These are phyloP conservation scores for Xylariaceae sp. DNA, from an alignment of 2,329 filamentous ascomycete species.

Conservation along the genomic window DNA sequence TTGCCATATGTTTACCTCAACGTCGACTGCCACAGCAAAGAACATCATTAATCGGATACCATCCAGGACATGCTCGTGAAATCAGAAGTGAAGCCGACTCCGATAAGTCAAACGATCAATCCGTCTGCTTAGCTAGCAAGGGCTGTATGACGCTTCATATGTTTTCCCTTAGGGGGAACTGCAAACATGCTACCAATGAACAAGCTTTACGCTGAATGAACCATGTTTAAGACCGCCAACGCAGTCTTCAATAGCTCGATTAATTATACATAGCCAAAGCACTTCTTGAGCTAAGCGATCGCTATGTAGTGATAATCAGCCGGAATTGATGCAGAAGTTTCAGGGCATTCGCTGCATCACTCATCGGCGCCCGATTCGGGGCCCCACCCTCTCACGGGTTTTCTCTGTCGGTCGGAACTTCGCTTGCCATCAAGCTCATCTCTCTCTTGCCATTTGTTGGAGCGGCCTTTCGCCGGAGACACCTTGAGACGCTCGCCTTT, in stretches of 20 bases:
- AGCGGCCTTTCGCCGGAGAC: slow-evolving; percentile 34
- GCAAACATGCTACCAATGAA: not conserved
- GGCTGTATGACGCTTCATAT: not conserved
- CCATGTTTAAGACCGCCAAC: not conserved
- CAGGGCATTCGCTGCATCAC: not conserved
- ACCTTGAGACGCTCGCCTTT: slow-evolving; percentile 36
- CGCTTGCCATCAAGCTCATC: slow-evolving; percentile 26
- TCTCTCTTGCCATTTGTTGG: slow-evolving; percentile 36
- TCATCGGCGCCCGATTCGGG: slow-evolving; percentile 8
- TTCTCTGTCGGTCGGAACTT: slow-evolving; percentile 7
- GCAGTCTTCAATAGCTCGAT: not conserved
- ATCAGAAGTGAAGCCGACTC: too few relatives aligned
- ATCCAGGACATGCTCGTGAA: too few relatives aligned
- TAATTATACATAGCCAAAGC: not conserved
- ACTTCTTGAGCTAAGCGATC: not conserved
- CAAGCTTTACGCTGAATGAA: not conserved
- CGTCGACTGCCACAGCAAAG: too few relatives aligned
- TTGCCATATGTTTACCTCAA: too few relatives aligned
- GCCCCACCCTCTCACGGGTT: slow-evolving; percentile 8
- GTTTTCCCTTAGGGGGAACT: not conserved
- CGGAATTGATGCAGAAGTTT: not conserved
- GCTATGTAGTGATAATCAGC: not conserved
- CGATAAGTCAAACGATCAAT: too few relatives aligned
- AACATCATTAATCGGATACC: too few relatives aligned
- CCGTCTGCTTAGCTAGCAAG: not conserved